Evolutionary conservation across 768 basidiomycete species (phyloP), one percentile per base, ranked within the genome.

Genomic region (Neoboletus brunneissimus): DNA sequence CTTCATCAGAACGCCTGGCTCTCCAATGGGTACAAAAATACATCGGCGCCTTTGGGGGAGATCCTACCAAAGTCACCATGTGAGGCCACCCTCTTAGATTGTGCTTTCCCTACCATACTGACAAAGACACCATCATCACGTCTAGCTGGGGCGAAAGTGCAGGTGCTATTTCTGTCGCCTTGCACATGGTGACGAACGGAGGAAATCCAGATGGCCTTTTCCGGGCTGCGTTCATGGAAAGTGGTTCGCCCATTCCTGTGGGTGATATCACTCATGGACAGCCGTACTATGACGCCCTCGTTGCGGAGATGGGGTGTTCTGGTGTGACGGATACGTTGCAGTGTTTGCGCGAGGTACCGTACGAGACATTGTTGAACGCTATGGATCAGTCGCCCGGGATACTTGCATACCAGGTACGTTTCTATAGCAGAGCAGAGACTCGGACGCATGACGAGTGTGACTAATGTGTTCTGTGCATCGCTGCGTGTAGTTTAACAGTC

Each of bases 181-280:
- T 29, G 27, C 74, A 76, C 4, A 60, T 71, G 60, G 25, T 71
- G 10, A 58, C 70, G 11, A 66, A 69, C 18, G 59, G 57, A 9
- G 69, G 69, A 2, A 51, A 66, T 18, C 6, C 57, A 0, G 66
- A 64, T 1, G 66, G 66, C 13, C 60, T 71, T 20, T 71, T 71
- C 64, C 56, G 64, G 9, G 66, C 52, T 11, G 67, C 57, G 1
- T 61, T 66, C 56, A 79, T 82, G 77, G 67, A 79, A 53, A 78
- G 76, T 29, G 76, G 78, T 5, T n/a, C 72, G 0, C 74, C 76
- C 0, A 59, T 73, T 15, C 48, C 60, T 0, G 37, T 60, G 0
- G 57, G 55, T 12, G 58, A 67, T 38, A 67, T 67, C n/a, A 61
- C 58, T 2, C 1, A 59, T 13, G 64, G 63, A 23, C 67, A 70